These are phyloP conservation scores for Huntiella abstrusa DNA, from an alignment of 2,329 filamentous ascomycete species.

Conservation along the genomic window DNA sequence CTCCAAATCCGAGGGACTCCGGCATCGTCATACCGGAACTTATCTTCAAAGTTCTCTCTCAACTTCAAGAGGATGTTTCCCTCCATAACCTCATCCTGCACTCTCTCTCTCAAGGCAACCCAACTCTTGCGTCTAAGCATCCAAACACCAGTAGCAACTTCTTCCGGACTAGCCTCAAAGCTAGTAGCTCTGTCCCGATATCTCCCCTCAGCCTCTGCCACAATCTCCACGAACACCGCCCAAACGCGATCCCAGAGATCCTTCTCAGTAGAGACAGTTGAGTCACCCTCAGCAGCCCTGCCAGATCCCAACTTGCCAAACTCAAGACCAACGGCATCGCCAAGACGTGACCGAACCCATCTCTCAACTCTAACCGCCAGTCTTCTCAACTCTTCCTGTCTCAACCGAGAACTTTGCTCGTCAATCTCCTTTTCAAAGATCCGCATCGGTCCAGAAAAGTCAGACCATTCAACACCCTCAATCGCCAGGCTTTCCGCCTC, in stretches of 20 bases:
- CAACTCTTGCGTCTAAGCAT: conserved; percentile 83
- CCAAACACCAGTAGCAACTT: conserved; percentile 87
- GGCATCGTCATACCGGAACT: conserved; percentile 91
- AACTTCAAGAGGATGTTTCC: conserved; percentile 90
- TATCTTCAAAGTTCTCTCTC: conserved; percentile 96
- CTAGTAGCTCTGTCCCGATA: conserved; percentile 81
- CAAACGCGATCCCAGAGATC: conserved; percentile 94
- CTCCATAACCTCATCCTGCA: conserved; percentile 96
- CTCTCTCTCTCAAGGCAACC: conserved; percentile 72
- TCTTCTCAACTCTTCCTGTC: conserved; percentile 91
- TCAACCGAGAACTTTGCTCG: conserved; percentile 63
- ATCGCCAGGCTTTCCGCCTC: conserved; percentile 60
- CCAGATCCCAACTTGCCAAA: conserved; percentile 93
- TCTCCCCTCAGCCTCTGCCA: conserved; percentile 65
- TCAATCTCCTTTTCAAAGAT: conserved; percentile 83
- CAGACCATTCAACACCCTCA: conserved; percentile 68
- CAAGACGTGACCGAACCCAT: conserved; percentile 76
- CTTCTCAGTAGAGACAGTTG: conserved; percentile 52
- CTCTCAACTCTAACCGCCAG: conserved; percentile 80
- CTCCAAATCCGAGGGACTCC: conserved; percentile 95
- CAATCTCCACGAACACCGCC: conserved; percentile 64
- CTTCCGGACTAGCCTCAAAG: conserved; percentile 79
- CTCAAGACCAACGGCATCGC: conserved; percentile 74
- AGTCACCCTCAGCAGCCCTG: conserved; percentile 61
- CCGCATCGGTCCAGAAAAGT: conserved; percentile 60